These are phyloP conservation scores for Inga oerstediana DNA, from an alignment of 306 rosid genomes.

Conservation along the genomic window DNA sequence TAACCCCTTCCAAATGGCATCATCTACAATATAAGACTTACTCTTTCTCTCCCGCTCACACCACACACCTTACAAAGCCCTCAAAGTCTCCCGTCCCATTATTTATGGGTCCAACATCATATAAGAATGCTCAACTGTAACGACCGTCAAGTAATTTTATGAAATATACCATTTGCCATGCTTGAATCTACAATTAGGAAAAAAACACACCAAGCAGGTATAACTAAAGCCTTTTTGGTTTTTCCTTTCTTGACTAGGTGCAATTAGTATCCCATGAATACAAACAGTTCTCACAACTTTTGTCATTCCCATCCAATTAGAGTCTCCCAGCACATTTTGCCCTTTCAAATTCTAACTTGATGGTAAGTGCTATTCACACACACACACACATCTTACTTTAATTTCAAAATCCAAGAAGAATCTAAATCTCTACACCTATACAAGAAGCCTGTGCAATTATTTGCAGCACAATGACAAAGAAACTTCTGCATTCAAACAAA, in stretches of 20 bases:
- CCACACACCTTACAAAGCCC: background rate
- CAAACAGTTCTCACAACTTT: background rate
- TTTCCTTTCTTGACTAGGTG: background rate
- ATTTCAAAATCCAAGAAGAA: background rate
- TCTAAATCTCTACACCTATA: background rate
- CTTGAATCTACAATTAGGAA: background rate
- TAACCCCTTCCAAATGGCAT: background rate
- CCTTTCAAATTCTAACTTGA: background rate
- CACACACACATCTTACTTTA: background rate
- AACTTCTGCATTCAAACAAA: background rate
- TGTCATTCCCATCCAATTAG: background rate
- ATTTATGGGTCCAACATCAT: background rate
- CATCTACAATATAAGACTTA: background rate
- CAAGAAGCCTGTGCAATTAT: background rate
- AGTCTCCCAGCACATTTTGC: background rate
- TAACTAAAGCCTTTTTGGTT: background rate
- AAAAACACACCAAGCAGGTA: background rate
- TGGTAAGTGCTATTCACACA: background rate
- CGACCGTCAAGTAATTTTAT: background rate
- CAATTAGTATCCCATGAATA: background rate
- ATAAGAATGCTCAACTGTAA: background rate
- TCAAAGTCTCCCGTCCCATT: background rate
- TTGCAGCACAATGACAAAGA: background rate
- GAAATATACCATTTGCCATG: constrained; percentile 4
- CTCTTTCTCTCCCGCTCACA: background rate